A percentile compares a stretch with the other conserved stretches of the same genome.
These are phyloP conservation scores for Chenopodium album DNA, from an alignment of 148 eudicot genomes.

Conservation along the genomic window DNA sequence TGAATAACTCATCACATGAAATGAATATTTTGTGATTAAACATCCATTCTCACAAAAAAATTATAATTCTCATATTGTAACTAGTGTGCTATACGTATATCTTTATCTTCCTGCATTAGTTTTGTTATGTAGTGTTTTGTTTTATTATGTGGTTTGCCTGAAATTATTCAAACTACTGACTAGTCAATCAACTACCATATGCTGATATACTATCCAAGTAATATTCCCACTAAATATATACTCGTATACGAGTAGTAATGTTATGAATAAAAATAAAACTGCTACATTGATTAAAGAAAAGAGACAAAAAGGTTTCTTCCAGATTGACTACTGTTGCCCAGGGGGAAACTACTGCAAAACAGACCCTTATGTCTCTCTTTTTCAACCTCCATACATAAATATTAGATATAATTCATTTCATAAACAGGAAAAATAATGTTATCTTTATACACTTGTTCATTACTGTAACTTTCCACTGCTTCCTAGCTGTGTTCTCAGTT, in stretches of 20 bases:
- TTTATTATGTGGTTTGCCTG: not conserved
- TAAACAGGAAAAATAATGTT: not conserved
- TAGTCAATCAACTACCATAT: slow-evolving; percentile 13
- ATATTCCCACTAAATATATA: not conserved
- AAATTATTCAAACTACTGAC: slow-evolving; percentile 10
- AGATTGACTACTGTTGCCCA: slow-evolving; percentile 19
- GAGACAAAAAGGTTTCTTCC: slow-evolving; percentile 24
- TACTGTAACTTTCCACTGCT: too few species aligned
- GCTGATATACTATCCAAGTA: not conserved
- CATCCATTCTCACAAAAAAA: not conserved
- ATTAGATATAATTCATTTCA: not conserved
- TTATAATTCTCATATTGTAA: not conserved
- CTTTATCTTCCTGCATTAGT: not conserved
- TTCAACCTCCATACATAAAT: not conserved
- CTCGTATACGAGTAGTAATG: too few species aligned
- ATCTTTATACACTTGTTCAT: too few species aligned
- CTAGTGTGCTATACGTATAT: not conserved
- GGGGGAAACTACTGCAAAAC: not conserved
- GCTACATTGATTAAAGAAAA: not conserved
- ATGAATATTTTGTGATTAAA: too few species aligned
- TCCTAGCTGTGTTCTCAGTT: not conserved
- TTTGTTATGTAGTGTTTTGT: not conserved
- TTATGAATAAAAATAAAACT: not conserved
- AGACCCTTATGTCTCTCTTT: slow-evolving; percentile 11
- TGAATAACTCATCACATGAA: too few species aligned